A percentile compares a stretch with the other conserved stretches of the same genome.
Evolutionary conservation across 2,329 filamentous ascomycete genomes (phyloP).

Genomic region (Podosphaera fusca): DNA sequence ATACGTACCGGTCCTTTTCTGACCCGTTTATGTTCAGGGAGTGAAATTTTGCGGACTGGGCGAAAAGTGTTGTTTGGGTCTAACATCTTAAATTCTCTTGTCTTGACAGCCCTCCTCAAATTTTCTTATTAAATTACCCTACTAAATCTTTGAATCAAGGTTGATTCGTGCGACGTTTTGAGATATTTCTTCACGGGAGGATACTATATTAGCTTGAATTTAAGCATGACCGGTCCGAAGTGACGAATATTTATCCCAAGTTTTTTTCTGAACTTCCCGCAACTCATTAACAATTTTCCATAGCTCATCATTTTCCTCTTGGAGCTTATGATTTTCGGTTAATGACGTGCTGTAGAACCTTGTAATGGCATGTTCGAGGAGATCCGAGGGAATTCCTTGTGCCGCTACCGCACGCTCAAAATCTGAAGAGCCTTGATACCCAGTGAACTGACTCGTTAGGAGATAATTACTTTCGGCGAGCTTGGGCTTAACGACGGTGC

Average conservation of each 20-base stretch:
- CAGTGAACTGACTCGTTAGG: conserved; percentile 38
- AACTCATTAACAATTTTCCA: conserved; percentile 24
- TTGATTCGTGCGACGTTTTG: too few species aligned
- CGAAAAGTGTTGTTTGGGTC: too few species aligned
- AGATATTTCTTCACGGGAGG: too few species aligned
- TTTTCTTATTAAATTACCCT: too few species aligned
- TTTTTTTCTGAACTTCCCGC: conserved; percentile 21
- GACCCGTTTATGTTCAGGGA: too few species aligned
- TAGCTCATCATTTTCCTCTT: conserved; percentile 22
- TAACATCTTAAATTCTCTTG: too few species aligned
- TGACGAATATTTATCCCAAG: conserved; percentile 14
- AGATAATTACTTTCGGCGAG: conserved; percentile 41
- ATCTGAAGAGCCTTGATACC: conserved; percentile 8
- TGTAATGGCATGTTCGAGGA: conserved; percentile 27
- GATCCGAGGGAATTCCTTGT: conserved; percentile 14
- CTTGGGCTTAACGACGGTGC: conserved; percentile 59
- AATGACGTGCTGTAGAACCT: conserved; percentile 19
- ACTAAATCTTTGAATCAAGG: too few species aligned
- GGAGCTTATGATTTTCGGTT: conserved; percentile 15
- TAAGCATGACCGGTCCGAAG: conserved; percentile 6
- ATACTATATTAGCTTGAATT: too few species aligned
- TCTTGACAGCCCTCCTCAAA: too few species aligned
- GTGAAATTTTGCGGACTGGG: too few species aligned
- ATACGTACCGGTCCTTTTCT: too few species aligned
- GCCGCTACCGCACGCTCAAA: conserved; percentile 8